Evolutionary conservation across 306 rosid species (phyloP), one percentile per base, ranked within the genome.

Genomic region (Hippophae rhamnoides): DNA sequence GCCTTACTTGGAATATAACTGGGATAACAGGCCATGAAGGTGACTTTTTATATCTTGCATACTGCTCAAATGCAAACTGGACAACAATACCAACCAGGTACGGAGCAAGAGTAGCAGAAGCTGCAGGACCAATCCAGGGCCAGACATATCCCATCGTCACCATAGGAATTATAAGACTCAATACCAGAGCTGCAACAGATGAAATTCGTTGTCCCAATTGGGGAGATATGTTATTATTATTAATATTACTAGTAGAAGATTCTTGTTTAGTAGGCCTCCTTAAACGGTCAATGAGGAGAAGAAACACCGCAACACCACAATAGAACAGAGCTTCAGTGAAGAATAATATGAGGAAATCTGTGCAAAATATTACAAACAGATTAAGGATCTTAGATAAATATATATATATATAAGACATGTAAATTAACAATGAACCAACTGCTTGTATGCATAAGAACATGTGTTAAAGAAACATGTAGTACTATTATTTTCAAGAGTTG

Each of bases 41-140:
- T 1, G 98, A 92, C 74, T 92, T 85, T 63, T 67, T 79, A 65
- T 76, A 74, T 72, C 83, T 81, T n/a, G 93, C 99, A 65, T 80
- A 92, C 75, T 92, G 99, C 78, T 92, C 95, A 64, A 92, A 92
- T 73, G 98, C 89, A 54, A 92, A 92, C 66, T 92, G 98, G 60
- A 92, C 96, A 12, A 87, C 75, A 55, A 92, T 92, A 42, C 98
- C 98, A 55, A 92, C 99, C 51, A 92, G 74, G 78, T 83, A 84
- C 5, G 99, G 99, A 63, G 99, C 96, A 18, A 92, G 99, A 63
- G 99, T 92, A 60, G 99, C 99, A 49, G 99, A 92, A 31, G 99
- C 99, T 0, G 99, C 99, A 40, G 99, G 99, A 61, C 99, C 99
- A 0, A 96, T 92, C 99, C 99, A 88, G 2, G 99, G 99, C 99